Base-by-base conservation (phyloP, 768 basidiomycete genomes). In the Xerocomus brunneocitrinus region DNA sequence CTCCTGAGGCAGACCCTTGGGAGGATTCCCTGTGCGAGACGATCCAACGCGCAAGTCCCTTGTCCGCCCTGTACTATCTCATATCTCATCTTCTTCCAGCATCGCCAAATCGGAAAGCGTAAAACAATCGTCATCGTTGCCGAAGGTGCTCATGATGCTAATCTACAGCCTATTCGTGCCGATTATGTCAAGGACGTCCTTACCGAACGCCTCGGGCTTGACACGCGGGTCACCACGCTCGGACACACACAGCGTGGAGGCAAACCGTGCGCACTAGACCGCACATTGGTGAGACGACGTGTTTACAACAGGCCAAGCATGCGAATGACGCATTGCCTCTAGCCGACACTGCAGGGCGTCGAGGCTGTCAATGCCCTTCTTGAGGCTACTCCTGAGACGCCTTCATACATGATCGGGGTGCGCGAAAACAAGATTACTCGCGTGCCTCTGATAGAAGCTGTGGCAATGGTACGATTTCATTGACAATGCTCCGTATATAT, bases 61-160 rank as follows among this genome's bases (percentile, higher is more conserved):
- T 24, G 34, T 45, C n/a, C 50, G 10, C 50, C 25, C 5, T 27
- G 39, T 12, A 13, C 28, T 22, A 25, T 51, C 32, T 27, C 22
- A 7, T 22, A 12, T 50, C 50, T 53, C 38, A 61, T 24, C 7
- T 47, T 42, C 43, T 49, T 30, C 24, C 58, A 98, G 93, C 95
- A 98, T 70, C 89, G 97, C 53, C 75, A 81, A 58, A 74, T 88
- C 24, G 97, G 97, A 34, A 98, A 98, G 74, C 86, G 97, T 61
- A 98, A 95, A 75, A 98, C 95, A 1, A 97, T 99, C 59, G 93
- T 99, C 53, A 97, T 99, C 58, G 88, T 98, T 39, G 95, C 97
- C 1, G 97, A 99, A 73, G 97, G 97, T 24, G 95, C 97, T 9
- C 84, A 89, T 45, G 95, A 98, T 68, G 73, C 77, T 46, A 76